Evolutionary conservation across 2,329 filamentous ascomycete species (phyloP), one percentile per base, ranked within the genome.

Genomic region (Dissoconium aciculare): DNA sequence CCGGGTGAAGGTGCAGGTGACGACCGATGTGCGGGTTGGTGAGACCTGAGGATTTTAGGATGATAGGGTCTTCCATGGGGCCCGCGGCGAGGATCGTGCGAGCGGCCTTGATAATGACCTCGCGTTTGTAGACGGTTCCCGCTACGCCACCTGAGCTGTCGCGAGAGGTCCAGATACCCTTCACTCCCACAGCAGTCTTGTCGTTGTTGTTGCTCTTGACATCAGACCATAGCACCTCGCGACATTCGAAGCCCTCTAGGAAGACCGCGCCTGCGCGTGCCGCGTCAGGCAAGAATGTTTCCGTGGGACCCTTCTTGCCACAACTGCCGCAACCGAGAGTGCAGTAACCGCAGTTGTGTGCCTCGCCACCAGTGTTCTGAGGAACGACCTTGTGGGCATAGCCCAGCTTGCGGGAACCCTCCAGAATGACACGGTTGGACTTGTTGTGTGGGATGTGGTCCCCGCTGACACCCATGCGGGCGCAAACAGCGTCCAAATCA

Each of bases 1-100:
- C 75, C 1, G 84, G 87, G 48, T 95, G 87, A 1, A 93, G 55
- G 45, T 89, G 66, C 3, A 94, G 68, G 45, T 94, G 81, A 5
- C 66, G 69, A 15, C 87, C 87, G 39, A 94, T 77, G 34, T 93
- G 75, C 3, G 66, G 65, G 50, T 92, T 93, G 60, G 69, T 75
- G 29, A 94, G 54, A 2, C 83, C 83, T 37, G 83, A 92, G 29
- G 77, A 76, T 41, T 74, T 60, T 26, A 95, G 62, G 2, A 94
- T 52, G 1, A 87, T 52, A 0, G 87, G 85, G 26, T 73, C 84
- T 47, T 80, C 74, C 32, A 94, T 58, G 1, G 78, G 71, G 4
- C 87, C 85, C 14, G 69, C 70, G 0, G 81, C 72, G n/a, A 91
- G 56, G 27, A 94, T 70, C 8, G 92, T 78, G 46, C 74, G 78